phyloP scores from a whole-genome alignment of 306 rosid species.

The Pyrus betulifolia region DNA sequence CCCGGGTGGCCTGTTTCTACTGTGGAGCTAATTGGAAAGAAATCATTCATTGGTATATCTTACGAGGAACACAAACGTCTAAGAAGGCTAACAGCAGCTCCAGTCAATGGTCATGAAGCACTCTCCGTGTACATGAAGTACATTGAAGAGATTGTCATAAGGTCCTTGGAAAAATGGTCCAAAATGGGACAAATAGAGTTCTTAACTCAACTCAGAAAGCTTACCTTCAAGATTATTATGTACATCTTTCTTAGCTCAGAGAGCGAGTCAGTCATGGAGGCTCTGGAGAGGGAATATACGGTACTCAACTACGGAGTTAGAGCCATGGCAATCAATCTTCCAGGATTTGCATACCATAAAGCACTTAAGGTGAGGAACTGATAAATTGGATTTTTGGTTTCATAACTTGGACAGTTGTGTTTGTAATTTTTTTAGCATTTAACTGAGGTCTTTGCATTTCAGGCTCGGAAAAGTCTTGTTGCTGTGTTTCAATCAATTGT shows the following conservation, averaged over 20 bases:
- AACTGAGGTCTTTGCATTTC: background rate
- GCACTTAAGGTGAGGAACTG: constrained; percentile 55
- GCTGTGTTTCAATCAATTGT: constrained; percentile 57
- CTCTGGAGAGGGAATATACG: constrained; percentile 72
- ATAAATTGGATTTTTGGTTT: background rate
- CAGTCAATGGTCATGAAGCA: constrained; percentile 78
- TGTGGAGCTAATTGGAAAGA: constrained; percentile 63
- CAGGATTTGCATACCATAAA: constrained; percentile 80
- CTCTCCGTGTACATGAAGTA: constrained; percentile 52
- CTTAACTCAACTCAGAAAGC: constrained; percentile 52
- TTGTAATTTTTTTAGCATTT: background rate
- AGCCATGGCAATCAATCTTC: constrained; percentile 78
- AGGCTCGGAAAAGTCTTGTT: constrained; percentile 75
- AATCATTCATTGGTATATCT: constrained; percentile 57
- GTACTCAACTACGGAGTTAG: constrained; percentile 70
- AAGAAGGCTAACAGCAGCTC: constrained; percentile 63
- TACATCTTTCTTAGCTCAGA: constrained; percentile 75
- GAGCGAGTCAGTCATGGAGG: constrained; percentile 55
- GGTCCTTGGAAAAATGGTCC: constrained; percentile 69
- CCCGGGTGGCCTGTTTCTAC: constrained; percentile 84
- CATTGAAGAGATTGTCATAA: constrained; percentile 44
- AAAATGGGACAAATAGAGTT: constrained; percentile 61
- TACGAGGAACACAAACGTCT: constrained; percentile 81
- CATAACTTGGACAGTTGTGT: background rate
- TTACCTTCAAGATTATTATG: constrained; percentile 77